Conservation (phyloP, 2,329 filamentous ascomycete genomes). For the Pseudogymnoascus sp. region DNA sequence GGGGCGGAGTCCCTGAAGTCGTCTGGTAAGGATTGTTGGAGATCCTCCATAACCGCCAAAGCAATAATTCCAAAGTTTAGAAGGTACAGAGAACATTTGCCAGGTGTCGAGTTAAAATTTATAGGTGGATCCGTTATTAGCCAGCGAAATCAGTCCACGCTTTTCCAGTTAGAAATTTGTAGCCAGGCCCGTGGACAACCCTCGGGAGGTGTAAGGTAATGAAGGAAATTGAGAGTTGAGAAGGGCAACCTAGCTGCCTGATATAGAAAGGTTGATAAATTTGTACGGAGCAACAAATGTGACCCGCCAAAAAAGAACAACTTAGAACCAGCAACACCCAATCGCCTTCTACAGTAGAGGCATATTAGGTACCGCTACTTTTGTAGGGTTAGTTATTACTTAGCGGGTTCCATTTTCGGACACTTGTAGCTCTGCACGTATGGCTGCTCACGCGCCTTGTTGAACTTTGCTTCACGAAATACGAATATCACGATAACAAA, state of each 20-base stretch:
- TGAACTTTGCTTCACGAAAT: neutral
- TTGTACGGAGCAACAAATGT: no score
- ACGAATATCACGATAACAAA: neutral
- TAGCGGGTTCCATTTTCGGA: neutral
- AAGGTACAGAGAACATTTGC: neutral
- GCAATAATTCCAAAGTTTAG: neutral
- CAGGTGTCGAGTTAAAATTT: neutral
- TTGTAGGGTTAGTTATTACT: no score
- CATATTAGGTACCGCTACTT: no score
- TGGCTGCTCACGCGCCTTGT: neutral
- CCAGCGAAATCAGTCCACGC: neutral
- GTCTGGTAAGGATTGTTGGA: neutral
- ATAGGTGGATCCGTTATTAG: neutral
- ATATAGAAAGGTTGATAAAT: no score
- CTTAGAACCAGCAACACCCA: no score
- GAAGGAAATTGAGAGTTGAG: neutral
- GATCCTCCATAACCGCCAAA: neutral
- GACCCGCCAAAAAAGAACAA: no score
- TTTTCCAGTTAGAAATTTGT: neutral
- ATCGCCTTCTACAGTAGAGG: no score
- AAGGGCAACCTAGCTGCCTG: neutral
- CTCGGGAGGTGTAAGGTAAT: neutral
- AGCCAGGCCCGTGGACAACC: neutral
- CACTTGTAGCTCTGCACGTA: neutral
- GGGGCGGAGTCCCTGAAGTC: conserved; percentile 7